Conservation (phyloP, 2,329 filamentous ascomycete species). For the Rhinocladiella mackenziei region DNA sequence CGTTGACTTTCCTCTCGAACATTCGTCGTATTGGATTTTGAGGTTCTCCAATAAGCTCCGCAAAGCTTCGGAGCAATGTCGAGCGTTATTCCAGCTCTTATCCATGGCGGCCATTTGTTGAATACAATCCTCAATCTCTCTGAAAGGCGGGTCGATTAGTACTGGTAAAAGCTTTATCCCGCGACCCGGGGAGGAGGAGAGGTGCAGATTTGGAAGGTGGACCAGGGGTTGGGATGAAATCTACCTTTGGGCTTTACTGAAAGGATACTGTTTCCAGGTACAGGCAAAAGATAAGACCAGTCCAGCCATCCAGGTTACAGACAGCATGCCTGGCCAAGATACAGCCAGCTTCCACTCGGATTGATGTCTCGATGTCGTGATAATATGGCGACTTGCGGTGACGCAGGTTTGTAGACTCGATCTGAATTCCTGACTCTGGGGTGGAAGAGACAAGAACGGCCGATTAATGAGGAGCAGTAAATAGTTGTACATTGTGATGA, state of each 20-base stretch:
- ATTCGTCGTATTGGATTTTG: slow-evolving; percentile 4
- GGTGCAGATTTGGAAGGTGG: background rate
- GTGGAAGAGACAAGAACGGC: slow-evolving; percentile 36
- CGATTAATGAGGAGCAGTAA: slow-evolving; percentile 38
- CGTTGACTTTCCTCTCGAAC: background rate
- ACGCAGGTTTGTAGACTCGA: slow-evolving; percentile 39
- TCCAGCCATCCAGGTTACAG: slow-evolving; percentile 38
- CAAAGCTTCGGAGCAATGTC: slow-evolving; percentile 12
- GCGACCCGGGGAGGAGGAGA: too few species aligned
- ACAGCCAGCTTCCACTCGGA: slow-evolving; percentile 31
- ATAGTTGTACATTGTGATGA: slow-evolving; percentile 38
- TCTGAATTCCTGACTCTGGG: slow-evolving; percentile 35
- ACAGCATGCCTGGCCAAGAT: slow-evolving; percentile 38
- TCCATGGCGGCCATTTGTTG: slow-evolving; percentile 5
- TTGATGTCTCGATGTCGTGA: slow-evolving; percentile 34
- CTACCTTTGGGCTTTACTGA: slow-evolving; percentile 16
- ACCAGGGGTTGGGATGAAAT: background rate
- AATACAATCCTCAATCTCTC: slow-evolving; percentile 12
- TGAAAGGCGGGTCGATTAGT: background rate
- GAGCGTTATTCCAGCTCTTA: slow-evolving; percentile 13
- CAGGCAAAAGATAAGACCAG: slow-evolving; percentile 39
- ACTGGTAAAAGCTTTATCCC: too few species aligned
- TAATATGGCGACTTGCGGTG: slow-evolving; percentile 36
- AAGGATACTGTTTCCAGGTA: slow-evolving; percentile 9
- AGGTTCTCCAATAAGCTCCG: slow-evolving; percentile 8